Conservation (phyloP, 2,329 filamentous ascomycete genomes). For the Claviceps sp. region DNA sequence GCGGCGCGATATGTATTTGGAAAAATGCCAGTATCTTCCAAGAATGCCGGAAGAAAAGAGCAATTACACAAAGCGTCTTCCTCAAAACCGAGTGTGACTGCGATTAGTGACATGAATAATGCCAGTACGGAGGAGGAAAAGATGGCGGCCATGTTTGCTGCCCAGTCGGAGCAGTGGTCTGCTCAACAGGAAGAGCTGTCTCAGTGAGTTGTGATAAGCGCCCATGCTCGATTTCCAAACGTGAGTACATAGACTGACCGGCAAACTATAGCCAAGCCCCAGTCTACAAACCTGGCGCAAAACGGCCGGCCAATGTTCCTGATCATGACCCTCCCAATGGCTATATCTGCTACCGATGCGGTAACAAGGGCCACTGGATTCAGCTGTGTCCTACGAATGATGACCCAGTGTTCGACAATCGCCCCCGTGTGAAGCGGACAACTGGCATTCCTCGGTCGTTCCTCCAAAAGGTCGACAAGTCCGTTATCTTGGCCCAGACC, state of each 20-base stretch:
- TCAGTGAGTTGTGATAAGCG: slow-evolving; percentile 37
- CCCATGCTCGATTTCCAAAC: neutral
- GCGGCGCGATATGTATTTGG: slow-evolving; percentile 93
- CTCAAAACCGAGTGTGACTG: slow-evolving; percentile 42
- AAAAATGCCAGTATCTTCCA: slow-evolving; percentile 83
- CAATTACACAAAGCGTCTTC: slow-evolving; percentile 43
- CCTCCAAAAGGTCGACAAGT: slow-evolving; percentile 89
- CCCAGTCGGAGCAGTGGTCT: slow-evolving; percentile 83
- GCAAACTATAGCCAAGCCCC: slow-evolving; percentile 40
- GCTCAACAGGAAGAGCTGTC: slow-evolving; percentile 89
- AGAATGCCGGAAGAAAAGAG: slow-evolving; percentile 60
- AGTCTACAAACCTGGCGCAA: slow-evolving; percentile 45
- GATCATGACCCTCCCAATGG: slow-evolving; percentile 87
- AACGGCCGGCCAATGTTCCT: slow-evolving; percentile 63
- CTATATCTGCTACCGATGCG: slow-evolving; percentile 93
- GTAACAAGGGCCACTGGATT: slow-evolving; percentile 98
- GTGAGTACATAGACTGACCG: slow-evolving; percentile 17
- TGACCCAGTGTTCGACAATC: slow-evolving; percentile 88
- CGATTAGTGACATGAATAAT: slow-evolving; percentile 53
- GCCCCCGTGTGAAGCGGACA: slow-evolving; percentile 85
- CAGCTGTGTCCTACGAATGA: slow-evolving; percentile 97
- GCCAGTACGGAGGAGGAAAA: slow-evolving; percentile 89
- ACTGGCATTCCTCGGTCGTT: slow-evolving; percentile 95
- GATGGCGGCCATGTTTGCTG: slow-evolving; percentile 81
- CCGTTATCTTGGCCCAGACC: slow-evolving; percentile 58